Base-by-base conservation (phyloP, 2,329 filamentous ascomycete species). In the Clathrospora elynae region DNA sequence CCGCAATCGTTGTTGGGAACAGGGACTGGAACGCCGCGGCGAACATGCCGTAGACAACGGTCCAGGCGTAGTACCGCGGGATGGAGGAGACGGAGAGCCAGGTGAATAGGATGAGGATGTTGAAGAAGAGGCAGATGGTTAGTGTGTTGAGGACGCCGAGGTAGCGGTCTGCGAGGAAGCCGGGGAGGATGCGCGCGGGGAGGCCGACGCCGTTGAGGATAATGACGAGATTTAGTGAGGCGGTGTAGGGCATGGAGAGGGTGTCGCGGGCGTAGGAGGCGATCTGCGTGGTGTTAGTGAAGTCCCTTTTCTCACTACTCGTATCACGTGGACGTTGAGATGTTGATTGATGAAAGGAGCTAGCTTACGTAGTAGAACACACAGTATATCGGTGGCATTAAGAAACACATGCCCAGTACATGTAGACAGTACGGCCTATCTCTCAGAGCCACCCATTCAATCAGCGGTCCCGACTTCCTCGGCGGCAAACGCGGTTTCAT, bases 171-270 rank as follows among this genome's bases (percentile, higher is more conserved):
- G 80, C 80, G 5, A 84, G 55, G 46, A 74, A 75, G 9, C 76
- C 77, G 0, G 78, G 75, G 1, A 82, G 51, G 1, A 81, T 64
- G 0, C 82, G 79, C n/a, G 76, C 73, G 0, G 79, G 60, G 3
- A 84, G 72, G 1, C 81, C 81, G 11, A 82, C 68, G 6, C 74
- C 79, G 49, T 84, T 83, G 10, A 78, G 73, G 12, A 83, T 74
- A 31, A 86, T 70, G 1, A 85, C 71, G 2, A 85, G 67, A 17
- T 75, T 75, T 46, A 83, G 75, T 2, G 78, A 77, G 5, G 78
- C 72, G 4, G 70, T 67, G 22, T 78, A 75, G 11, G 73, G 71
- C 42, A 82, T 72, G 31, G 69, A 61, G 5, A 81, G 64, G 13
- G 73, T 59, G 12, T 75, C 62, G 11, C 68, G 56, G 5, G 66